Evolutionary conservation across 2,329 filamentous ascomycete genomes (phyloP), one percentile per base, ranked within the genome.

Genomic region (Ophiostoma sp.): DNA sequence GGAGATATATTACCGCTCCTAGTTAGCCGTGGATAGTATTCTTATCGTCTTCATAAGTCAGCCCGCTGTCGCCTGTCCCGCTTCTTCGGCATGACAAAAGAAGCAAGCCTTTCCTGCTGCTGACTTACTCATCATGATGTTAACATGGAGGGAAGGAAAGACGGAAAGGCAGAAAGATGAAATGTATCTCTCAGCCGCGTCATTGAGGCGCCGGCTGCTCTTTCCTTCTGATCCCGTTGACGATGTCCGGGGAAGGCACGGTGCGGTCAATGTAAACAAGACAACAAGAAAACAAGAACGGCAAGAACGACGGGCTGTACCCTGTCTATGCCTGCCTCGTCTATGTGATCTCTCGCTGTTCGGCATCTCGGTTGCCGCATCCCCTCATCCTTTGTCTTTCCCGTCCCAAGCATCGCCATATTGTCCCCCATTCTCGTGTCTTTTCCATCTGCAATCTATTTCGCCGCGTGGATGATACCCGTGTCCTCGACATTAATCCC

Each of bases 1-100:
- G 55, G 55, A 60, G 55, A 60, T 60, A 60, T 7, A 60, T 18
- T 60, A 9, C 55, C 55, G 38, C 11, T 60, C 55, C 38, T 38
- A 27, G 55, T 27, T 55, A 55, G 12, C 49, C 49, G 49, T 55
- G 5, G 49, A 27, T 2, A 55, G 27, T 27, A 27, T 27, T 27
- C 27, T 27, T 27, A 27, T 27, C 27, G 27, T 27, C 27, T 27
- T 27, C 27, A 27, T 27, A 27, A 27, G 27, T 27, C 27, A 27
- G 27, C 27, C 27, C 27, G 27, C 27, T 27, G 1, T 27, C 27
- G 27, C 27, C 27, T 27, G 27, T 27, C 27, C 27, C 27, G 27
- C 49, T 18, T 27, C 49, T 55, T 55, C 49, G 49, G 49, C 49
- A 55, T 55, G 3, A n/a, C 18, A 1, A 27, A 27, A 27, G 27